Evolutionary conservation across 2,329 filamentous ascomycete genomes (phyloP).

Genomic region (Neopestalotiopsis sp.): DNA sequence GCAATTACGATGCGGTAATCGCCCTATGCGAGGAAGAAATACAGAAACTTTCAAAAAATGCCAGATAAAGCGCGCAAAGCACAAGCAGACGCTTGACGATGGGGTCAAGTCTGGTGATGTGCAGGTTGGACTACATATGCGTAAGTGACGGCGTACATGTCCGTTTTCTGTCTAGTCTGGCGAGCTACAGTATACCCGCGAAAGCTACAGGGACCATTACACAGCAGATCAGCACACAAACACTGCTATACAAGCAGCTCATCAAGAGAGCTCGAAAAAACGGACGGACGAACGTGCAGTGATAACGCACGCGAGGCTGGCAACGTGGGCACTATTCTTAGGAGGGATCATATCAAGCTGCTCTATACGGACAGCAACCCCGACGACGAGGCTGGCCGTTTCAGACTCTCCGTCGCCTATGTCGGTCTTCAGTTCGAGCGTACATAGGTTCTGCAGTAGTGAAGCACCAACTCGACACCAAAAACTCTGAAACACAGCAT

Average conservation of each 20-base stretch:
- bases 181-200: not conserved
- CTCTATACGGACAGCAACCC: conserved; percentile 7
- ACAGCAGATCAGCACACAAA: not conserved
- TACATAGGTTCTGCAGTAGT: conserved; percentile 8
- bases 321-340: conserved; percentile 16
- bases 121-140: conserved; percentile 6
- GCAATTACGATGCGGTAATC: conserved; percentile 7
- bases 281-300: not conserved
- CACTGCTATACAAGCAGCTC: not conserved
- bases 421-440: not conserved
- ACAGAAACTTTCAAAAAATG: not conserved
- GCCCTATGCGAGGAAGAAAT: not conserved
- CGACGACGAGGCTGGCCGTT: conserved; percentile 12
- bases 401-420: conserved; percentile 1
- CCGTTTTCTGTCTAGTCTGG: conserved; percentile 11
- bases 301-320: conserved; percentile 8
- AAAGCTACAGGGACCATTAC: not conserved
- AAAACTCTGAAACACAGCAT: conserved; percentile 11
- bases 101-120: not conserved
- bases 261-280: not conserved
- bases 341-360: not conserved
- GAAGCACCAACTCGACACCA: conserved; percentile 1
- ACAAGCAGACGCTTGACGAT: not conserved
- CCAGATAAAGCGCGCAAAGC: not conserved
- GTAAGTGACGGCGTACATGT: conserved; percentile 1